Percentiles rank a stretch among this genome's conserved stretches.
phyloP scores from a whole-genome alignment of 2,329 filamentous ascomycete species.

The Botrytis fragariae region DNA sequence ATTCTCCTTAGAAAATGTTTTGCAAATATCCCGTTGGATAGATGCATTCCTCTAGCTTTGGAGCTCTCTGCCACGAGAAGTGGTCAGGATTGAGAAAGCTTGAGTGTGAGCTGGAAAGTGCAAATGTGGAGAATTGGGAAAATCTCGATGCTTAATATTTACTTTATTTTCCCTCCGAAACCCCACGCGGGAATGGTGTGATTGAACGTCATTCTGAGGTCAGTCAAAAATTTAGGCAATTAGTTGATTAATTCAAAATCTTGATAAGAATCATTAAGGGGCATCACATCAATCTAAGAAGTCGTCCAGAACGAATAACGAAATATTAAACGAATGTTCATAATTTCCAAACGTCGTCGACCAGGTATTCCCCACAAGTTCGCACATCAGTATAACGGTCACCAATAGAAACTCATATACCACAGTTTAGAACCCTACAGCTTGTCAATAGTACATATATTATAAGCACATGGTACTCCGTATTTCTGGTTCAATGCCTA shows the following conservation, averaged over 20 bases:
- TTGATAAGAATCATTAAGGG: not conserved
- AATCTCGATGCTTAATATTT: constrained; percentile 3
- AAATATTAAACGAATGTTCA: not conserved
- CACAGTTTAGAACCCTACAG: not conserved
- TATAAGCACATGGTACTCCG: not conserved
- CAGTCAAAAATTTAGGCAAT: not conserved
- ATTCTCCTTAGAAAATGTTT: not conserved
- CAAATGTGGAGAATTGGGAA: not conserved
- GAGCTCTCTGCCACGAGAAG: not conserved
- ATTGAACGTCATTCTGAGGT: not conserved
- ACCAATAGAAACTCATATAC: not conserved
- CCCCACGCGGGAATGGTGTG: not conserved
- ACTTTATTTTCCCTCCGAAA: not conserved
- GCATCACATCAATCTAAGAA: not conserved
- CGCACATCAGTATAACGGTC: constrained; percentile 1
- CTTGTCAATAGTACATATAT: not conserved
- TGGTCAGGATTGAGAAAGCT: not conserved
- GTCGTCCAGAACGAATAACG: not conserved
- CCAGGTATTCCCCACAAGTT: constrained; percentile 9
- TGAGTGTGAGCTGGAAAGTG: not conserved
- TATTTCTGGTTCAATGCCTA: not conserved
- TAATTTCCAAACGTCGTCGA: not conserved
- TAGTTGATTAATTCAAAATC: not conserved
- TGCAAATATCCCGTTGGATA: not conserved
- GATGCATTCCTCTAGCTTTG: not conserved